Percentiles rank a stretch among this genome's conserved stretches.
Evolutionary conservation across 371 early-diverging fungal species (phyloP).

Genomic region (Mortierella sp.): DNA sequence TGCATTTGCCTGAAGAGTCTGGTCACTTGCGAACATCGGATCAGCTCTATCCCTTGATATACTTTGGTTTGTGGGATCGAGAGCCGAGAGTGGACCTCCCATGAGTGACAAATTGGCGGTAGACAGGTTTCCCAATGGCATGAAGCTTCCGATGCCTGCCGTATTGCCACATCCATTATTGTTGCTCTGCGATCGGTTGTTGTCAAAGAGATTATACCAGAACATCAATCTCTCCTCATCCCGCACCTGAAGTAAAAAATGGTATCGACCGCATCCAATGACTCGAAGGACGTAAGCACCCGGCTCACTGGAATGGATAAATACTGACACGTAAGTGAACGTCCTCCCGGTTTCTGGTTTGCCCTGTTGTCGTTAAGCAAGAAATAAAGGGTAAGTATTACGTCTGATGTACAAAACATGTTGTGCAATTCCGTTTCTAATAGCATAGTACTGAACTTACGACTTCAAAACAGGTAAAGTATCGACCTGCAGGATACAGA

Average conservation of each 20-base stretch:
- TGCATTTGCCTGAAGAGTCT: background rate
- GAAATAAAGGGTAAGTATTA: background rate
- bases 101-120: conserved; percentile 7
- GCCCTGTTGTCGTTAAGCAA: conserved; percentile 42
- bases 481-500: conserved; percentile 65
- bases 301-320: conserved; percentile 58
- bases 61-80: background rate
- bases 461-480: conserved; percentile 64
- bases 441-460: too few relatives aligned
- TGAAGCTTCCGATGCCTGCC: background rate
- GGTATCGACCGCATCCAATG: conserved; percentile 62
- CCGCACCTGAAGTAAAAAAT: conserved; percentile 65
- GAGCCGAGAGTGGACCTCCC: background rate
- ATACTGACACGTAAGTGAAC: conserved; percentile 60
- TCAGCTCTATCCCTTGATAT: too few relatives aligned
- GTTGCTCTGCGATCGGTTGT: conserved; percentile 3
- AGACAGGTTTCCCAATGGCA: conserved; percentile 26
- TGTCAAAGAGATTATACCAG: conserved; percentile 59
- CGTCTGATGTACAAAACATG: too few relatives aligned
- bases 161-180: background rate
- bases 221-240: conserved; percentile 59
- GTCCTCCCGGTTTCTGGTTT: conserved; percentile 60
- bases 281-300: conserved; percentile 66
- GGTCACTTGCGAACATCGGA: too few relatives aligned
- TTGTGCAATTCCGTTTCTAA: too few relatives aligned